Evolutionary conservation across 345 rosid genomes (phyloP).

Genomic region (Jatropha curcas): DNA sequence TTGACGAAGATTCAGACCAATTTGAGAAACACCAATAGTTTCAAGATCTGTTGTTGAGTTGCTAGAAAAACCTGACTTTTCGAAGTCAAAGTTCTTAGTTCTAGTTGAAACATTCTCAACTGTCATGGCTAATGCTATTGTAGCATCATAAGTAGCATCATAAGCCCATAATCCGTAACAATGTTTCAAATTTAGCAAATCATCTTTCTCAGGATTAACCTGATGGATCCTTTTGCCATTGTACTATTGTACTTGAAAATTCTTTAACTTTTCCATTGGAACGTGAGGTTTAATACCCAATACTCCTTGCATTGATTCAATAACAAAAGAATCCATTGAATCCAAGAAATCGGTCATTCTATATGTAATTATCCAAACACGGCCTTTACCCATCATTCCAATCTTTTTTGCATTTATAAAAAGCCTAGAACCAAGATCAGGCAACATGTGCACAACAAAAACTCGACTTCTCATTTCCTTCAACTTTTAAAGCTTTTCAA

Average conservation of each 20-base stretch:
- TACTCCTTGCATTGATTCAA: conserved; percentile 41
- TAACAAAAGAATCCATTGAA: neutral
- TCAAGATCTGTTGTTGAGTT: conserved; percentile 13
- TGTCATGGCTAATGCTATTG: conserved; percentile 2
- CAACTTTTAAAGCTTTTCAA: conserved; percentile 36
- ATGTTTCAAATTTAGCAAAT: conserved; percentile 18
- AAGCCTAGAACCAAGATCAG: conserved; percentile 32
- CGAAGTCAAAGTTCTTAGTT: neutral
- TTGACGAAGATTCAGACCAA: conserved; percentile 15
- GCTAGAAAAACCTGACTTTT: neutral
- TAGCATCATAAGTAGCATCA: too few relatives aligned
- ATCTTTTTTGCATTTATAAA: conserved; percentile 39
- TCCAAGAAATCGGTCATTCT: conserved; percentile 20
- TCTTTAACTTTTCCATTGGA: conserved; percentile 16
- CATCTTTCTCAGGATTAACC: conserved; percentile 17
- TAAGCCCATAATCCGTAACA: conserved; percentile 33
- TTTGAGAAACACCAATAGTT: conserved; percentile 12
- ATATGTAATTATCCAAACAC: conserved; percentile 47
- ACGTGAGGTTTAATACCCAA: conserved; percentile 30
- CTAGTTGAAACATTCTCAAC: neutral
- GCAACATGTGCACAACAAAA: conserved; percentile 49
- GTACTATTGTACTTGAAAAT: conserved; percentile 23
- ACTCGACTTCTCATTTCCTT: conserved; percentile 54
- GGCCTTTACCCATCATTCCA: conserved; percentile 61
- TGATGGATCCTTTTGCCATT: conserved; percentile 22